Evolutionary conservation across 2,329 filamentous ascomycete genomes (phyloP).

Genomic region (Chlorencoelia australis): DNA sequence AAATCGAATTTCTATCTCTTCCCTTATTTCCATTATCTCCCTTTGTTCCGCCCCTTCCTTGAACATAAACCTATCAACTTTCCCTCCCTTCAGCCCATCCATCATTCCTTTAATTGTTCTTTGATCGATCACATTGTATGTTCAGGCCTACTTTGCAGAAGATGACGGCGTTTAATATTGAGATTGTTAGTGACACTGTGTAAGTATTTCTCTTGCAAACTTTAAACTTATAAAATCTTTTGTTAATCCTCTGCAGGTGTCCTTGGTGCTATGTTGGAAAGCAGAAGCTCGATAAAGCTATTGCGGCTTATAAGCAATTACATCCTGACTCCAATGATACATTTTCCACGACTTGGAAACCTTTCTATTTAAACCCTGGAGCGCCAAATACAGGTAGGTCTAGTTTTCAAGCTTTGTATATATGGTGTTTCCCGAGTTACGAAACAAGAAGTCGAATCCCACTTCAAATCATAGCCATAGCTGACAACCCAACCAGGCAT

Average conservation of each 20-base stretch:
- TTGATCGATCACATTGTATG: too few species aligned
- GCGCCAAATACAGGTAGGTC: constrained; percentile 41
- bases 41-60: too few species aligned
- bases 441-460: background rate
- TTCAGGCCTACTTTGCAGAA: constrained; percentile 20
- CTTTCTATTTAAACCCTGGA: constrained; percentile 70
- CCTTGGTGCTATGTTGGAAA: constrained; percentile 41
- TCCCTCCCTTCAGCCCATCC: too few species aligned
- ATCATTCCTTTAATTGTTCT: too few species aligned
- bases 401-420: constrained; percentile 24
- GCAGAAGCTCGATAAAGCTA: constrained; percentile 62
- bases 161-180: constrained; percentile 70
- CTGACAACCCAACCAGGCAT: constrained; percentile 26
- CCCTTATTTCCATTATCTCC: too few species aligned
- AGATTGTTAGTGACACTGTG: constrained; percentile 71
- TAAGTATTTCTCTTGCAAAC: too few species aligned
- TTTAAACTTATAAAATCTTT: too few species aligned
- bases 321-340: constrained; percentile 54
- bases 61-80: too few species aligned
- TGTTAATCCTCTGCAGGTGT: too few species aligned
- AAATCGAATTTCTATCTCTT: too few species aligned
- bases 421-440: background rate
- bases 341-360: constrained; percentile 65
- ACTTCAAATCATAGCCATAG: background rate
- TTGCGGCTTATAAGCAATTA: constrained; percentile 51